Conservation (phyloP, 306 rosid species). For the Citrullus amarus region DNA sequence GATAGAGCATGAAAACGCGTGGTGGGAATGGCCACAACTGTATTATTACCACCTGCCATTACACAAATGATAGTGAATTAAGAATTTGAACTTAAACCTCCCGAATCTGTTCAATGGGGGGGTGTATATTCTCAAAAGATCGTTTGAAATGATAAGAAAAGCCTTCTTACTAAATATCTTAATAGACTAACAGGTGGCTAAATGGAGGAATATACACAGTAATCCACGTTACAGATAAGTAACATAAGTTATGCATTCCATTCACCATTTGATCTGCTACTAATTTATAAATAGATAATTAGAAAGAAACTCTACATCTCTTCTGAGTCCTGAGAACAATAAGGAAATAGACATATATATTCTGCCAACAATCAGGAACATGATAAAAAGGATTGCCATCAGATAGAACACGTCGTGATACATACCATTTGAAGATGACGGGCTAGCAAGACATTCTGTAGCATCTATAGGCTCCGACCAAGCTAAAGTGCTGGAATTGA, state of each 20-base stretch:
- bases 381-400: neutral
- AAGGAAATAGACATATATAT: neutral
- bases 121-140: neutral
- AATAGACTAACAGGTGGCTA: neutral
- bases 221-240: neutral
- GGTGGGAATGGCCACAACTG: conserved; percentile 26
- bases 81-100: neutral
- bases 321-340: neutral
- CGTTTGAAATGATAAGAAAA: neutral
- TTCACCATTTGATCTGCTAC: neutral
- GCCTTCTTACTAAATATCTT: neutral
- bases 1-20: conserved; percentile 61
- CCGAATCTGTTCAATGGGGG: neutral
- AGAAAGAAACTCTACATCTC: neutral
- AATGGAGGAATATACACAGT: neutral
- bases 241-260: neutral
- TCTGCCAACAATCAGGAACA: neutral
- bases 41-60: conserved; percentile 36
- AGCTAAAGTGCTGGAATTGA: conserved; percentile 36
- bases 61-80: conserved; percentile 12
- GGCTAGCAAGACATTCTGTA: conserved; percentile 18
- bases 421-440: conserved; percentile 29
- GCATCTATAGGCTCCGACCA: conserved; percentile 21
- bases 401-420: neutral
- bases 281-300: neutral